Evolutionary conservation across 495 filamentous ascomycete genomes (phyloP).

Genomic region (Neurospora sp.): DNA sequence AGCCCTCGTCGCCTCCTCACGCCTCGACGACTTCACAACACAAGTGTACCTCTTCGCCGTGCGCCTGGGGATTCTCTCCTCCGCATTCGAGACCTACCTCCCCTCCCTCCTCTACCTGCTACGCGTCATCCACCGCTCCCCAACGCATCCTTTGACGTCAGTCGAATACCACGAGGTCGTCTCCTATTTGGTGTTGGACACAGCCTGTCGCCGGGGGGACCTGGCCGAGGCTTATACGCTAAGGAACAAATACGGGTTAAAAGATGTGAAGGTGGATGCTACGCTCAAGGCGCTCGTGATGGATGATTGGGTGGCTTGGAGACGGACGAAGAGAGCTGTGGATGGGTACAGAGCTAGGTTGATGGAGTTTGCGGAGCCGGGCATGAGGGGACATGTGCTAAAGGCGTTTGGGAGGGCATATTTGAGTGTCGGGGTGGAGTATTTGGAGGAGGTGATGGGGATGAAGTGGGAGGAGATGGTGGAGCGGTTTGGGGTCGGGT

Average conservation of each 20-base stretch:
- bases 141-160: slow-evolving; percentile 35
- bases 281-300: slow-evolving; percentile 62
- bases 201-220: slow-evolving; percentile 74
- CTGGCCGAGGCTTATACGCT: slow-evolving; percentile 62
- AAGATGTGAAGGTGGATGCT: slow-evolving; percentile 52
- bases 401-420: slow-evolving; percentile 80
- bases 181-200: slow-evolving; percentile 75
- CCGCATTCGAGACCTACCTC: slow-evolving; percentile 78
- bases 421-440: slow-evolving; percentile 55
- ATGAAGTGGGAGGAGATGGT: slow-evolving; percentile 58
- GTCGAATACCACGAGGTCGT: slow-evolving; percentile 67
- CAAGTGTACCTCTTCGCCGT: slow-evolving; percentile 73
- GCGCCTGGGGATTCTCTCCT: slow-evolving; percentile 66
- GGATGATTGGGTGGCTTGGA: slow-evolving; percentile 76
- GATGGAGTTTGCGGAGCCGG: slow-evolving; percentile 68
- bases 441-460: slow-evolving; percentile 52
- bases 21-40: slow-evolving; percentile 57
- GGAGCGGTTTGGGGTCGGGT: slow-evolving; percentile 60
- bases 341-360: slow-evolving; percentile 67
- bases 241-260: slow-evolving; percentile 34
- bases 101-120: slow-evolving; percentile 77
- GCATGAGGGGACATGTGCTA: slow-evolving; percentile 60
- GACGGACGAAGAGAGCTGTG: slow-evolving; percentile 56
- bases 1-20: slow-evolving; percentile 64
- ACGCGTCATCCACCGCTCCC: slow-evolving; percentile 50